Percentiles rank a stretch among this genome's conserved stretches.
Conservation (phyloP, 768 basidiomycete species). For the Butyriboletus loyo region DNA sequence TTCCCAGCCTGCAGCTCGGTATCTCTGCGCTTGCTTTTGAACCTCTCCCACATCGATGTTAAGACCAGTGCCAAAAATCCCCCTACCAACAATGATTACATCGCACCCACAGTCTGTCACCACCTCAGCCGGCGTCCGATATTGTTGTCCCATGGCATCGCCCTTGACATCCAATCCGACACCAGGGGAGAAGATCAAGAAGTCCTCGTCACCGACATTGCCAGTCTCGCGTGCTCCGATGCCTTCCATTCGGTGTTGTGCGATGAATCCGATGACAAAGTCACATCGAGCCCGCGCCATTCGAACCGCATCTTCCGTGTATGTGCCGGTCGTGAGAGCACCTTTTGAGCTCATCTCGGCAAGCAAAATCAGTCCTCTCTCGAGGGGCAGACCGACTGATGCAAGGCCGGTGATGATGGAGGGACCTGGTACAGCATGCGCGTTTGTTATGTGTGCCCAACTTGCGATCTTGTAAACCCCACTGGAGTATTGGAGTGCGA, state of each 20-base stretch:
- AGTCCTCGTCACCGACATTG: constrained; percentile 60
- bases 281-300: constrained; percentile 81
- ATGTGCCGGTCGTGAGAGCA: constrained; percentile 75
- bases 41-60: constrained; percentile 40
- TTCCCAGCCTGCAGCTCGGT: constrained; percentile 83
- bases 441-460: constrained; percentile 98
- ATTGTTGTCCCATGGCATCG: constrained; percentile 93
- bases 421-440: constrained; percentile 94
- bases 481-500: constrained; percentile 88
- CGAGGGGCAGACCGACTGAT: constrained; percentile 76
- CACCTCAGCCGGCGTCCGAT: constrained; percentile 85
- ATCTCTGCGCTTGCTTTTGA: constrained; percentile 72
- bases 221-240: constrained; percentile 39
- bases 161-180: constrained; percentile 78
- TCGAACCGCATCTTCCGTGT: constrained; percentile 79
- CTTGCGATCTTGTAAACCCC: constrained; percentile 91
- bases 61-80: constrained; percentile 73
- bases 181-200: constrained; percentile 88
- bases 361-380: constrained; percentile 84
- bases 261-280: constrained; percentile 97
- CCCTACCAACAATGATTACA: constrained; percentile 95
- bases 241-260: constrained; percentile 79
- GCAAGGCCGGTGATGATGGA: constrained; percentile 89
- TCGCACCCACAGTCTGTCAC: constrained; percentile 82
- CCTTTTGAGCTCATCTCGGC: constrained; percentile 96